A percentile compares a stretch with the other conserved stretches of the same genome.
phyloP scores from a whole-genome alignment of 805 yeast species.

The Cyberlindnera petersonii region DNA sequence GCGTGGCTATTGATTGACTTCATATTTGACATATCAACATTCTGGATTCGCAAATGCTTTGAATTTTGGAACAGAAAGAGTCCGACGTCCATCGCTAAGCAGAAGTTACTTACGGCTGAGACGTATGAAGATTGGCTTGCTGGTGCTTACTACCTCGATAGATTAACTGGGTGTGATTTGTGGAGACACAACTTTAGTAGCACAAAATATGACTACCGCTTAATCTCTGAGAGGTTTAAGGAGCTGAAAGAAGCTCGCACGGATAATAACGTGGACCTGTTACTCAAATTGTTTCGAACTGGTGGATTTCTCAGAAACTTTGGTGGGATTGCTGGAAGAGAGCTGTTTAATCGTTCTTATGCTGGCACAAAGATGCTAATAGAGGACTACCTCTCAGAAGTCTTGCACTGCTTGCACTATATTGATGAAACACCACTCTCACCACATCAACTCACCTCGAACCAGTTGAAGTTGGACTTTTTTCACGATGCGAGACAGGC shows the following conservation, averaged over 20 bases:
- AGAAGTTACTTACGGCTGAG: constrained; percentile 46
- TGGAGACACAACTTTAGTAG: constrained; percentile 86
- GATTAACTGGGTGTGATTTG: constrained; percentile 47
- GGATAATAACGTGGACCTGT: constrained; percentile 46
- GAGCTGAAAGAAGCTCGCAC: constrained; percentile 58
- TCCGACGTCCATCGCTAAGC: constrained; percentile 45
- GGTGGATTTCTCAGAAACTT: constrained; percentile 84
- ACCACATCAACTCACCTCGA: constrained; percentile 32
- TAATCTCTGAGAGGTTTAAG: constrained; percentile 71
- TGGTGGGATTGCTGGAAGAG: constrained; percentile 82
- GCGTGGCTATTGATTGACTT: constrained; percentile 39
- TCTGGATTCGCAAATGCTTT: constrained; percentile 34
- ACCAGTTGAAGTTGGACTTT: constrained; percentile 63
- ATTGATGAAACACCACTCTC: constrained; percentile 37
- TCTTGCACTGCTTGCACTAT: constrained; percentile 60
- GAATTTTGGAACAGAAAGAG: constrained; percentile 32
- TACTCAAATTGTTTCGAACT: constrained; percentile 65
- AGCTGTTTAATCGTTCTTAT: constrained; percentile 74
- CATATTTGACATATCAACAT: constrained; percentile 37
- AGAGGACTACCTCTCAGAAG: constrained; percentile 81
- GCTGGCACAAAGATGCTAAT: constrained; percentile 86
- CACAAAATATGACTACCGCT: constrained; percentile 74
- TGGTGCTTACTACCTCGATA: constrained; percentile 46
- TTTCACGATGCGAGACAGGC: constrained; percentile 85
- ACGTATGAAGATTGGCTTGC: constrained; percentile 70